These are phyloP conservation scores for Eragrostis curvula DNA, from an alignment of 176 grass and related monocot species.

Conservation along the genomic window DNA sequence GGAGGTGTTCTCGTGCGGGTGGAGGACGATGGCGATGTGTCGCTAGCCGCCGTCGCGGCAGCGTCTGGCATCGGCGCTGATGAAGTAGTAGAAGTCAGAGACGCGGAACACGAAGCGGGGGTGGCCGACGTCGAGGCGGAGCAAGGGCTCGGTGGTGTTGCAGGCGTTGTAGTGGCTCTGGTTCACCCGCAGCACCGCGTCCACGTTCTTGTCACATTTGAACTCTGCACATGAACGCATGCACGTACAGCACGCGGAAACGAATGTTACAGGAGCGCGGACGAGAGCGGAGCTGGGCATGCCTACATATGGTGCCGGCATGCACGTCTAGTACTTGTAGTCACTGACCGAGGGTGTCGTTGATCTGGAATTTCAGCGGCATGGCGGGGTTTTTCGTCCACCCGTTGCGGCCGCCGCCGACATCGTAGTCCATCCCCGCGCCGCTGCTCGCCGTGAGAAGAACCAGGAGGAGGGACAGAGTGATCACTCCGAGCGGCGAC, in stretches of 20 bases:
- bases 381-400: conserved; percentile 55
- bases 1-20: background rate
- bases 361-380: conserved; percentile 79
- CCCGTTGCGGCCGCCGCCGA: conserved; percentile 49
- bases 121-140: conserved; percentile 54
- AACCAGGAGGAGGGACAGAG: background rate
- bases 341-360: conserved; percentile 63
- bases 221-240: conserved; percentile 78
- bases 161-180: conserved; percentile 62
- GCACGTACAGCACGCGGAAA: background rate
- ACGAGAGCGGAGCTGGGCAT: too few relatives aligned
- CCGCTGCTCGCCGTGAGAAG: conserved; percentile 22
- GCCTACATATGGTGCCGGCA: too few relatives aligned
- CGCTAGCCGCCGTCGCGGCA: conserved; percentile 56
- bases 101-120: conserved; percentile 46
- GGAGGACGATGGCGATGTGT: conserved; percentile 50
- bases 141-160: conserved; percentile 53
- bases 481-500: background rate
- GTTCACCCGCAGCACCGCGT: conserved; percentile 65
- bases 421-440: conserved; percentile 52
- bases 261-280: too few relatives aligned
- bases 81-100: conserved; percentile 67
- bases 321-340: too few relatives aligned
- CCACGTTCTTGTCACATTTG: conserved; percentile 37
- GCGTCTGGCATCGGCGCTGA: conserved; percentile 50